These are phyloP conservation scores for Rhinocladiella mackenziei DNA, from an alignment of 2,329 filamentous ascomycete genomes.

Conservation along the genomic window DNA sequence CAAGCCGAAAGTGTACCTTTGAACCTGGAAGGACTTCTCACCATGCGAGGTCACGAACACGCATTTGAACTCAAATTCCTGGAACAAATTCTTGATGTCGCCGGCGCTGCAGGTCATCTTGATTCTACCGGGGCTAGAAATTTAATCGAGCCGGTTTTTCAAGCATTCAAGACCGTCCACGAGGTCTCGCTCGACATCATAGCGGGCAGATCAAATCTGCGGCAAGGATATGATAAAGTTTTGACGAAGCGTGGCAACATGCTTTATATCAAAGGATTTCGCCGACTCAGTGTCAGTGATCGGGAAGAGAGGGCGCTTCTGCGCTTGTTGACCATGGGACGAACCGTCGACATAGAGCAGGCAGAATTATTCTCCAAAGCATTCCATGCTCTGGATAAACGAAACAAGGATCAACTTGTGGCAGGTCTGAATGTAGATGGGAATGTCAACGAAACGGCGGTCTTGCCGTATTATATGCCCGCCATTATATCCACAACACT, in stretches of 20 bases:
- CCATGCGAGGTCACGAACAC: slow-evolving; percentile 29
- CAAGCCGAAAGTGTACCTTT: slow-evolving; percentile 38
- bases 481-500: slow-evolving; percentile 36
- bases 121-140: slow-evolving; percentile 34
- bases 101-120: slow-evolving; percentile 38
- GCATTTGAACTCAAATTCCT: slow-evolving; percentile 37
- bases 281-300: slow-evolving; percentile 29
- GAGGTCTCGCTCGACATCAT: slow-evolving; percentile 34
- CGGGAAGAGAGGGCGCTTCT: slow-evolving; percentile 35
- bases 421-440: slow-evolving; percentile 37
- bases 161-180: slow-evolving; percentile 34
- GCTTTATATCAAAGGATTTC: slow-evolving; percentile 33
- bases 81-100: slow-evolving; percentile 40
- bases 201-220: slow-evolving; percentile 23
- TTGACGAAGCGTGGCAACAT: slow-evolving; percentile 32
- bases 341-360: slow-evolving; percentile 31
- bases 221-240: slow-evolving; percentile 36
- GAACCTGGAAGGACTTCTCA: slow-evolving; percentile 31
- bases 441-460: slow-evolving; percentile 33
- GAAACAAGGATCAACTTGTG: slow-evolving; percentile 28
- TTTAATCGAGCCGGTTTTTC: slow-evolving; percentile 36
- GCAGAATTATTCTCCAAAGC: slow-evolving; percentile 34
- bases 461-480: slow-evolving; percentile 40
- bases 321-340: slow-evolving; percentile 38
- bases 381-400: slow-evolving; percentile 29